Evolutionary conservation across 441 rosid genomes (phyloP).

Genomic region (Omphalea diandra): DNA sequence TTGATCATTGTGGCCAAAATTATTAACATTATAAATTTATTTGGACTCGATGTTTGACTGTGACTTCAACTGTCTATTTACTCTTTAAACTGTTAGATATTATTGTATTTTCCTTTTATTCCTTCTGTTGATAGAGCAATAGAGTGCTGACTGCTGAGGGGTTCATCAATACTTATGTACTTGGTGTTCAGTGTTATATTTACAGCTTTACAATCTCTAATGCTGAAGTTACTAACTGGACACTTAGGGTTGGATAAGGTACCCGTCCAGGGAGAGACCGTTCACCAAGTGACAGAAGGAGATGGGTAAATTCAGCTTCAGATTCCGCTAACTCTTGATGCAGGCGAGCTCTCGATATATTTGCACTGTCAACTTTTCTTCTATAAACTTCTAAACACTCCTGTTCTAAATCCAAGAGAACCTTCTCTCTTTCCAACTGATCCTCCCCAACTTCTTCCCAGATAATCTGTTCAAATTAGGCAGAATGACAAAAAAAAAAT

Average conservation of each 20-base stretch:
- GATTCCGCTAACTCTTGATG: slow-evolving; percentile 97
- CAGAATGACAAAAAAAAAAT: slow-evolving; percentile 15
- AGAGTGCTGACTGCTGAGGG: neutral
- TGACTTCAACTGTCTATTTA: neutral
- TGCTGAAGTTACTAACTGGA: slow-evolving; percentile 9
- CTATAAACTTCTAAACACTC: slow-evolving; percentile 92
- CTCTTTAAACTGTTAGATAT: neutral
- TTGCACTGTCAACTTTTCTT: slow-evolving; percentile 97
- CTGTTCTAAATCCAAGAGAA: slow-evolving; percentile 81
- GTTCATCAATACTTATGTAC: neutral
- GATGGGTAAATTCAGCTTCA: slow-evolving; percentile 96
- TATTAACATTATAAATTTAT: too few species aligned
- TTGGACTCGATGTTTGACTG: neutral
- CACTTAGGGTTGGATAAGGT: slow-evolving; percentile 26
- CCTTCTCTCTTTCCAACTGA: slow-evolving; percentile 75
- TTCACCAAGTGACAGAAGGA: slow-evolving; percentile 94
- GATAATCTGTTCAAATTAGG: slow-evolving; percentile 60
- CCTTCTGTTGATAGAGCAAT: too few species aligned
- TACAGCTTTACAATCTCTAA: neutral
- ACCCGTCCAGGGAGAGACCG: slow-evolving; percentile 97
- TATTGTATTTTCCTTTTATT: neutral
- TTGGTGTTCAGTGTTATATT: neutral
- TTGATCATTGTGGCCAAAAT: neutral
- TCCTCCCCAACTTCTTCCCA: slow-evolving; percentile 99
- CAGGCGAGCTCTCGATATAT: slow-evolving; percentile 87